Evolutionary conservation across 2,329 filamentous ascomycete species (phyloP).

Genomic region (Calonectria hongkongensis): DNA sequence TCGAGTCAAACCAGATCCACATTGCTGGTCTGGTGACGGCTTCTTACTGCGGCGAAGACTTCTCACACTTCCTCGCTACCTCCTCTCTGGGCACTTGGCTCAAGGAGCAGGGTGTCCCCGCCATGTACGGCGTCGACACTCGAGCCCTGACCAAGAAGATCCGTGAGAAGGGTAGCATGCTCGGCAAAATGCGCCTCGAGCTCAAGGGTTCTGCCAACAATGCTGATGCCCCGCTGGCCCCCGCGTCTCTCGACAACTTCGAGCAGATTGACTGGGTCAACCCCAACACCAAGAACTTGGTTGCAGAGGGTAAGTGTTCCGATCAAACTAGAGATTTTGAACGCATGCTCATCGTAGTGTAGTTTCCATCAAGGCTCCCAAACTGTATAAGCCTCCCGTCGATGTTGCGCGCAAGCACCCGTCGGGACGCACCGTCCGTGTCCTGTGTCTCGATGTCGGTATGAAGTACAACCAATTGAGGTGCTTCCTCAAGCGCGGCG

Average conservation of each 20-base stretch:
- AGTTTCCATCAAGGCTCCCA: slow-evolving; percentile 94
- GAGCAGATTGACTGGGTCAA: slow-evolving; percentile 92
- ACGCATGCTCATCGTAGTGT: slow-evolving; percentile 63
- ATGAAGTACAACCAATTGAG: slow-evolving; percentile 99
- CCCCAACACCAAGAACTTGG: slow-evolving; percentile 94
- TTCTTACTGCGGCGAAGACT: slow-evolving; percentile 95
- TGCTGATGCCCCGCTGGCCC: slow-evolving; percentile 46
- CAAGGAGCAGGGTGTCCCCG: slow-evolving; percentile 95
- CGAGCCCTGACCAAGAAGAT: slow-evolving; percentile 95
- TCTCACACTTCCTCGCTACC: slow-evolving; percentile 92
- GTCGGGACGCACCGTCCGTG: slow-evolving; percentile 89
- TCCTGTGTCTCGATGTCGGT: slow-evolving; percentile 96
- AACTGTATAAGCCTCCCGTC: slow-evolving; percentile 86
- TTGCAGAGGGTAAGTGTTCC: slow-evolving; percentile 87
- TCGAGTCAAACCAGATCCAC: slow-evolving; percentile 95
- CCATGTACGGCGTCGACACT: slow-evolving; percentile 96
- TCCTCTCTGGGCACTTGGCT: slow-evolving; percentile 96
- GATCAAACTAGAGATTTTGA: slow-evolving; percentile 39
- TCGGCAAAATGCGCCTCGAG: slow-evolving; percentile 90
- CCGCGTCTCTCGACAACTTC: slow-evolving; percentile 71
- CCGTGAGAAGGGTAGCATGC: slow-evolving; percentile 95
- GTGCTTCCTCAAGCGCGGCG: slow-evolving; percentile 91
- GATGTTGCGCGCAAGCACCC: slow-evolving; percentile 87
- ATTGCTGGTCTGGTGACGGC: slow-evolving; percentile 93
- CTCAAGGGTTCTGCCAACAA: slow-evolving; percentile 65